phyloP scores from a whole-genome alignment of 176 grass and related monocot genomes.

The Lolium multiflorum region DNA sequence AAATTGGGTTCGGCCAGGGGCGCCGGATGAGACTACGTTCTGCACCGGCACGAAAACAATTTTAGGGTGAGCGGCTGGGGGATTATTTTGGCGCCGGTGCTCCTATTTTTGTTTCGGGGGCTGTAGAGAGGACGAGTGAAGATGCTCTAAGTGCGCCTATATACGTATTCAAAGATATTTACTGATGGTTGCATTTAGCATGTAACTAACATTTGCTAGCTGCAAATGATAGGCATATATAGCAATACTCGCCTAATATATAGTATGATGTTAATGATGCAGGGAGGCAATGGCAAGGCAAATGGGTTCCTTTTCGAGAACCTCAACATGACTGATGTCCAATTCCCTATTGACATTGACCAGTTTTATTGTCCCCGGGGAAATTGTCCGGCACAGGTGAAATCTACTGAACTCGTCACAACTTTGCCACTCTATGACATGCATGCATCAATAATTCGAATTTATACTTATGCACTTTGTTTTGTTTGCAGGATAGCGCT shows the following conservation, averaged over 20 bases:
- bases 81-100: too few relatives aligned
- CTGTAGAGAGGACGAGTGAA: too few relatives aligned
- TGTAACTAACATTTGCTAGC: background rate
- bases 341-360: too few relatives aligned
- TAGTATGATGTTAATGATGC: slow-evolving; percentile 22
- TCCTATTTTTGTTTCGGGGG: too few relatives aligned
- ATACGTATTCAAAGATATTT: background rate
- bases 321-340: too few relatives aligned
- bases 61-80: too few relatives aligned
- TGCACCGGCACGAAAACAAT: too few relatives aligned
- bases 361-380: too few relatives aligned
- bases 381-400: slow-evolving; percentile 38
- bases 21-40: too few relatives aligned
- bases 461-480: background rate
- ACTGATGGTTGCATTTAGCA: background rate
- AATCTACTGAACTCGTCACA: background rate
- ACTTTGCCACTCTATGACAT: background rate
- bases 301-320: slow-evolving; percentile 53
- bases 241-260: background rate
- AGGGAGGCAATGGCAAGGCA: slow-evolving; percentile 67
- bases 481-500: slow-evolving; percentile 49
- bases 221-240: background rate
- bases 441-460: background rate
- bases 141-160: background rate
- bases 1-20: too few relatives aligned